Percentiles rank a stretch among this genome's conserved stretches.
Evolutionary conservation across 106 monocot genomes (phyloP).

Genomic region (Dioscorea alata): DNA sequence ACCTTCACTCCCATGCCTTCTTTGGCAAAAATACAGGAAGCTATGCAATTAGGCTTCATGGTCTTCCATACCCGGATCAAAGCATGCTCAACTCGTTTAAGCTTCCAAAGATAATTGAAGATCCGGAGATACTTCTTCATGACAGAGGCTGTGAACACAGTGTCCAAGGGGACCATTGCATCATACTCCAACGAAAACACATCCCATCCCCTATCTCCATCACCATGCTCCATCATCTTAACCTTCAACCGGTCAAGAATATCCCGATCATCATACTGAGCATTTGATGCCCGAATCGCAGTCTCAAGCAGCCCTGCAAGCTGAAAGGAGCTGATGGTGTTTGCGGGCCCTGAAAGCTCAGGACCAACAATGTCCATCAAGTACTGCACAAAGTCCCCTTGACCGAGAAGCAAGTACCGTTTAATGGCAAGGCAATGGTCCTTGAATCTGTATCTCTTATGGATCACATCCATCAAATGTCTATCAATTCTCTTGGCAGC

Average conservation of each 20-base stretch:
- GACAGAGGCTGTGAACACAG: constrained; percentile 76
- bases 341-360: constrained; percentile 85
- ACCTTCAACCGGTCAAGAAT: constrained; percentile 87
- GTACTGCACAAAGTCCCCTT: constrained; percentile 97
- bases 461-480: constrained; percentile 87
- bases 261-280: constrained; percentile 93
- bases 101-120: constrained; percentile 94
- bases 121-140: constrained; percentile 83
- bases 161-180: constrained; percentile 76
- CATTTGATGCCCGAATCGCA: constrained; percentile 87
- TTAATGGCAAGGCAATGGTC: constrained; percentile 97
- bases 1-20: constrained; percentile 36
- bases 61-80: constrained; percentile 78
- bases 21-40: constrained; percentile 49
- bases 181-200: constrained; percentile 96
- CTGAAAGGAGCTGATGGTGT: constrained; percentile 90
- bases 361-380: constrained; percentile 93
- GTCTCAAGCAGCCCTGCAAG: constrained; percentile 81
- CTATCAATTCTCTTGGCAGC: constrained; percentile 79
- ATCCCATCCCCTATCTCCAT: constrained; percentile 97
- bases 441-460: constrained; percentile 60
- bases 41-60: constrained; percentile 84
- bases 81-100: constrained; percentile 85
- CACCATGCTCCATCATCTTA: constrained; percentile 90
- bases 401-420: constrained; percentile 84